Percentiles rank a stretch among this genome's conserved stretches.
Evolutionary conservation across 805 yeast genomes (phyloP).

Genomic region (Ogataea methylovora): DNA sequence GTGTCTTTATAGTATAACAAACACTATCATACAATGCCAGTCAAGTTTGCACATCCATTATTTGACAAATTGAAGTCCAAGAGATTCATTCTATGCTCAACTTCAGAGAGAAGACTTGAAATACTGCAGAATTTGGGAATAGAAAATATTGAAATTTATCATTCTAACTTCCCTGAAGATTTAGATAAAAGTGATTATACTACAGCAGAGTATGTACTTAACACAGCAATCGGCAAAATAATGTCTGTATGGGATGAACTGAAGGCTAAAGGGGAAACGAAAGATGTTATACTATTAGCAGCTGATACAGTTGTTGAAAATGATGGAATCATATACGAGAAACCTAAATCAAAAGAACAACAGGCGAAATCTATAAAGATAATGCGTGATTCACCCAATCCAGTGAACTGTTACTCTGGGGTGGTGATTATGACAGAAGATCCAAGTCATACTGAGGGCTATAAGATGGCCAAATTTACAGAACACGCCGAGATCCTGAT

Average conservation of each 20-base stretch:
- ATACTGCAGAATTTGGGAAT: slow-evolving; percentile 60
- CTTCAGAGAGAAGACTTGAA: slow-evolving; percentile 74
- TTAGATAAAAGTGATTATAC: slow-evolving; percentile 44
- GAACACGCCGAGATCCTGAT: slow-evolving; percentile 26
- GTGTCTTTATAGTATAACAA: too few species aligned
- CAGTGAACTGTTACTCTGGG: slow-evolving; percentile 47
- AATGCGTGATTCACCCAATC: slow-evolving; percentile 35
- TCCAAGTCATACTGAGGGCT: slow-evolving; percentile 4
- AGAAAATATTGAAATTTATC: slow-evolving; percentile 34
- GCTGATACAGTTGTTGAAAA: slow-evolving; percentile 78
- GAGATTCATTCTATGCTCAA: slow-evolving; percentile 64
- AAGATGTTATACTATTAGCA: slow-evolving; percentile 33
- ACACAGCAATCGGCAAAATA: slow-evolving; percentile 67
- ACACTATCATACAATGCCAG: too few species aligned
- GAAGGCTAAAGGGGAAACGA: not conserved
- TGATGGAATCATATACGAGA: slow-evolving; percentile 61
- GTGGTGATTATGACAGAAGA: slow-evolving; percentile 34
- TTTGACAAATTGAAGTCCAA: slow-evolving; percentile 15
- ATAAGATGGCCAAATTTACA: slow-evolving; percentile 11
- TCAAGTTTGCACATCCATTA: slow-evolving; percentile 27
- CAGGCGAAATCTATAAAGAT: slow-evolving; percentile 42
- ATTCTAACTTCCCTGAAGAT: slow-evolving; percentile 74
- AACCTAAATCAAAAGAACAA: slow-evolving; percentile 54
- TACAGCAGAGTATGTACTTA: slow-evolving; percentile 55
- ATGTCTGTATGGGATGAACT: slow-evolving; percentile 47